Conservation (phyloP, 805 yeast genomes). For the Hanseniaspora vineae region DNA sequence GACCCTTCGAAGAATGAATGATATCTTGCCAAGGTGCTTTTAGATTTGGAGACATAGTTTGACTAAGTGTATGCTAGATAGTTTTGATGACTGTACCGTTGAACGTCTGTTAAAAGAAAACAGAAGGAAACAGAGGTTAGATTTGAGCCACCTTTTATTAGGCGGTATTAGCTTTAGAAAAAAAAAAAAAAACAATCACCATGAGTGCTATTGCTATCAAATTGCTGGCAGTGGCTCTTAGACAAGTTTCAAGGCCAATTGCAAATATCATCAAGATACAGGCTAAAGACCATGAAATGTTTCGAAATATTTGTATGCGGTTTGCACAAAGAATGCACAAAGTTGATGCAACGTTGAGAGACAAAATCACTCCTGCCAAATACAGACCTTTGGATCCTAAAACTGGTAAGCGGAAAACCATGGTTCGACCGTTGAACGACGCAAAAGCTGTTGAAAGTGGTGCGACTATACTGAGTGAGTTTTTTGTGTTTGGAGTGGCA, state of each 20-base stretch:
- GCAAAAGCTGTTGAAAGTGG: slow-evolving; percentile 73
- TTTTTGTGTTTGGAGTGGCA: slow-evolving; percentile 69
- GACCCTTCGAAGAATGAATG: no score
- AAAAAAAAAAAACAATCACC: no score
- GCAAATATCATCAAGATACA: slow-evolving; percentile 52
- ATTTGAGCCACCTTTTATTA: slow-evolving; percentile 16
- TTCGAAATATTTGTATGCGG: slow-evolving; percentile 47
- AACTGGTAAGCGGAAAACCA: not conserved
- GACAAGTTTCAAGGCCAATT: slow-evolving; percentile 13
- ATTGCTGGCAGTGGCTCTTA: slow-evolving; percentile 7
- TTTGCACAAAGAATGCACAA: slow-evolving; percentile 64
- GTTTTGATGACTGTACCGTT: no score
- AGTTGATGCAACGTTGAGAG: slow-evolving; percentile 49
- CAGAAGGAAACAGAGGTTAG: slow-evolving; percentile 19
- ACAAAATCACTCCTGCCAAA: slow-evolving; percentile 31
- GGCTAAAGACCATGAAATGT: slow-evolving; percentile 58
- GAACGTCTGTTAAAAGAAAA: no score
- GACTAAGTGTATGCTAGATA: no score
- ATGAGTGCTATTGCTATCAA: slow-evolving; percentile 10
- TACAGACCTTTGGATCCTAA: slow-evolving; percentile 20
- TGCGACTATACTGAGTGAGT: slow-evolving; percentile 65
- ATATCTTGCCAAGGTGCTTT: no score
- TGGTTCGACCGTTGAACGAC: slow-evolving; percentile 66
- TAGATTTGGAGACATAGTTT: no score
- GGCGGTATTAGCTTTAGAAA: no score